phyloP scores from a whole-genome alignment of 2,329 filamentous ascomycete species.

The Colletotrichum cereale region DNA sequence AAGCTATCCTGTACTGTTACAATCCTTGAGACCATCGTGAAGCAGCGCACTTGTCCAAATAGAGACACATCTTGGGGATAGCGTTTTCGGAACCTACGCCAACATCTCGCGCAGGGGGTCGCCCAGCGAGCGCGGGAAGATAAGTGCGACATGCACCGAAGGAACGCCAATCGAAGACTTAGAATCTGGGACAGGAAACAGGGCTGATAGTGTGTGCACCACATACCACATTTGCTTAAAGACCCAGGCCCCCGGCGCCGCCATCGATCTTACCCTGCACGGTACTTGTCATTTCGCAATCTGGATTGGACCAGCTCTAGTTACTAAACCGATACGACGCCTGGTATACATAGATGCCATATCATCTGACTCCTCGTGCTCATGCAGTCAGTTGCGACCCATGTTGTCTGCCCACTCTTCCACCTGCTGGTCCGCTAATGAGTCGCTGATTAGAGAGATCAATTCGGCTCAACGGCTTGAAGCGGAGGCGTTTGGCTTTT shows the following conservation, averaged over 20 bases:
- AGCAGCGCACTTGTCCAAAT: not conserved
- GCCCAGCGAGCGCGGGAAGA: constrained; percentile 8
- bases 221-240: constrained; percentile 10
- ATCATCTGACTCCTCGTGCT: constrained; percentile 7
- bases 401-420: not conserved
- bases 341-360: not conserved
- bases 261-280: constrained; percentile 29
- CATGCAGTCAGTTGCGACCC: constrained; percentile 1
- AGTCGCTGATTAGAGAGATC: not conserved
- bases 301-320: constrained; percentile 13
- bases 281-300: constrained; percentile 19
- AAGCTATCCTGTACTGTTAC: not conserved
- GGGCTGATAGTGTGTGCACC: constrained; percentile 32
- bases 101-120: not conserved
- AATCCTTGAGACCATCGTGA: not conserved
- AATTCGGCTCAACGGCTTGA: not conserved
- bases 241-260: constrained; percentile 31
- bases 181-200: constrained; percentile 23
- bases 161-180: constrained; percentile 22
- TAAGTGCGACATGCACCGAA: constrained; percentile 28
- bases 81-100: not conserved
- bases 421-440: not conserved
- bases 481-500: constrained; percentile 9
- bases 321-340: constrained; percentile 1
- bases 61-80: not conserved